Base-by-base conservation (phyloP, 2,329 filamentous ascomycete species). In the Penicillium sp. region DNA sequence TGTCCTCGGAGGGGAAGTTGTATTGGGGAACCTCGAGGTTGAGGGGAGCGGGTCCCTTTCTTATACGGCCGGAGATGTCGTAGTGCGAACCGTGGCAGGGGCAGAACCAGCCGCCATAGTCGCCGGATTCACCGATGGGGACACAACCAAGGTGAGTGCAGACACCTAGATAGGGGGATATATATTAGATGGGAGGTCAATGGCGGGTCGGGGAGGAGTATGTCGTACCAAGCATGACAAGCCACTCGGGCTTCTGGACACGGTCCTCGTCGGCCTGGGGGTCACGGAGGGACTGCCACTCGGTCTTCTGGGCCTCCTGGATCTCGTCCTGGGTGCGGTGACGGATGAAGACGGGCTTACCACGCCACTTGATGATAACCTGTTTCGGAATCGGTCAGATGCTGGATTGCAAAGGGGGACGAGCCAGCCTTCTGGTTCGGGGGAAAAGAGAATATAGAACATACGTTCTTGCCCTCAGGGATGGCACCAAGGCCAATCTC, bases 331-430 rank as follows among this genome's bases (percentile, higher is more conserved):
- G 75, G 64, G 93, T 98, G 69, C 93, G 88, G 85, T 98, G 93
- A 73, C 93, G 90, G 82, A 98, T 89, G 80, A 98, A 98, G 72
- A 98, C 89, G 73, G 93, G 93, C 87, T 98, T 98, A 73, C 93
- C 93, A 80, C 93, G 87, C 93, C 93, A 98, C 80, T 98, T 98
- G 81, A 98, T 95, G 73, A 98, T 94, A 72, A 98, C 85, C 86
- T 90, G 66, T n/a, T n/a, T n/a, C n/a, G n/a, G n/a, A n/a, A n/a
- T n/a, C n/a, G n/a, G n/a, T n/a, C n/a, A n/a, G n/a, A n/a, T n/a
- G n/a, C n/a, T n/a, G n/a, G n/a, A n/a, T 61, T 48, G 22, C 41
- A 41, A 26, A 15, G 19, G 37, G 49, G 15, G 15, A 34, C n/a
- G n/a, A n/a, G n/a, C n/a, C n/a, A n/a, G n/a, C n/a, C n/a, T n/a